Percentiles rank a stretch among this genome's conserved stretches.
phyloP scores from a whole-genome alignment of 805 yeast genomes.

The Starmerella apis region DNA sequence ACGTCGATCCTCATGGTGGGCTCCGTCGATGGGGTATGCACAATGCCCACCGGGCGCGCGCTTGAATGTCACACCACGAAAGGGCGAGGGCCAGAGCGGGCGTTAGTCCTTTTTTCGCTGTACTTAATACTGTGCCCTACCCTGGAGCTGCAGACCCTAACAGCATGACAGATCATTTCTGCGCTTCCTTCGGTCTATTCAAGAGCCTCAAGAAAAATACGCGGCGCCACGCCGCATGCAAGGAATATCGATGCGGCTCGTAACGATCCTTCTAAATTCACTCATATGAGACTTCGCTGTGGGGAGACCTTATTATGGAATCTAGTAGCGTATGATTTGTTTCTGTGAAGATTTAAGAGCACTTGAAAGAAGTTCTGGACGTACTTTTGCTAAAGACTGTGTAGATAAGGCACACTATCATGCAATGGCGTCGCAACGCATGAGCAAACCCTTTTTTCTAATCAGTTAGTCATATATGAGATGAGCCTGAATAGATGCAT shows the following conservation, averaged over 20 bases:
- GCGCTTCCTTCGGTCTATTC: background rate
- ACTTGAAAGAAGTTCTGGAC: too few species aligned
- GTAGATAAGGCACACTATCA: too few species aligned
- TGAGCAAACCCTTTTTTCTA: too few species aligned
- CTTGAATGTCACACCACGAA: background rate
- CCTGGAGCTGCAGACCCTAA: background rate
- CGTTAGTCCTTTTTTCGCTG: constrained; percentile 1
- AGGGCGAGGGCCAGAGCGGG: constrained; percentile 6
- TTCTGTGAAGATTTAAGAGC: too few species aligned
- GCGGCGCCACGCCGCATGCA: constrained; percentile 6
- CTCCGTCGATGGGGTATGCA: constrained; percentile 10
- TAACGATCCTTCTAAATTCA: background rate
- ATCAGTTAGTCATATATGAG: background rate
- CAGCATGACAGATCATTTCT: background rate
- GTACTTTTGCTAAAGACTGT: too few species aligned
- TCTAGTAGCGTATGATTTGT: too few species aligned
- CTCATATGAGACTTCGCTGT: too few species aligned
- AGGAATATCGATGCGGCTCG: background rate
- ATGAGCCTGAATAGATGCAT: background rate
- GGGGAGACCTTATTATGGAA: too few species aligned
- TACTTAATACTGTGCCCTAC: background rate
- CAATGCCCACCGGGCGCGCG: constrained; percentile 20
- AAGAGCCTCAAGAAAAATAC: background rate
- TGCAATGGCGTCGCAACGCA: background rate
- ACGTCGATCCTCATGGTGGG: constrained; percentile 10